Evolutionary conservation across 805 yeast genomes (phyloP), one percentile per base, ranked within the genome.

Genomic region (Pichia phayaonensis): DNA sequence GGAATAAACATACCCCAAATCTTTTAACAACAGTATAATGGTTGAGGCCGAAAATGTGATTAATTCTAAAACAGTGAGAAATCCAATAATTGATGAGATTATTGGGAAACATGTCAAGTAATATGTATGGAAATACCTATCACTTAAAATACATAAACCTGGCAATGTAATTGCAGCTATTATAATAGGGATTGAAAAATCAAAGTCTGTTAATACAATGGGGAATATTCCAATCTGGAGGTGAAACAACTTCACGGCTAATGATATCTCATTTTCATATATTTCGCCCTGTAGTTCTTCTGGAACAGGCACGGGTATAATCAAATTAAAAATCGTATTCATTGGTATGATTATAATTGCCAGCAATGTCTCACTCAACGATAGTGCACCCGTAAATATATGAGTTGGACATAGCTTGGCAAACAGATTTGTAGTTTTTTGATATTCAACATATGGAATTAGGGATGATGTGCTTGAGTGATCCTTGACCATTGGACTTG

Each of bases 1-100:
- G 21, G 61, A 54, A 59, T 74, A 68, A 23, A 77, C 64, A 8
- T 69, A 52, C 1, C 80, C 83, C 31, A 72, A 56, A 54, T 75
- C 75, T 52, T 74, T 74, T 40, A 78, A 47, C 2, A 68, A 42
- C 13, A 36, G 49, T 26, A 69, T 64, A 8, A 69, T 53, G 13
- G 60, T 60, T 4, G 62, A 51, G 1, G 73, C 68, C 10, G 63
- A 46, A 2, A 49, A n/a, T 4, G 70, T 61, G 18, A 68, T 64
- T 40, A 64, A 53, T 21, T 57, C 54, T 38, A 69, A 53, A 8
- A 64, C 66, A 15, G 51, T 48, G 3, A 58, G 26, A 42, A 69
- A 69, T 2, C 72, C 71, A 27, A 64, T 51, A 8, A 61, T 8
- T 12, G 68, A 46, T 8, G 67, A 51, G 1, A 61, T 2, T 6